Evolutionary conservation across 1,284 basidiomycete species (phyloP), one percentile per base, ranked within the genome.

Genomic region (Ceratobasidium papillatum): DNA sequence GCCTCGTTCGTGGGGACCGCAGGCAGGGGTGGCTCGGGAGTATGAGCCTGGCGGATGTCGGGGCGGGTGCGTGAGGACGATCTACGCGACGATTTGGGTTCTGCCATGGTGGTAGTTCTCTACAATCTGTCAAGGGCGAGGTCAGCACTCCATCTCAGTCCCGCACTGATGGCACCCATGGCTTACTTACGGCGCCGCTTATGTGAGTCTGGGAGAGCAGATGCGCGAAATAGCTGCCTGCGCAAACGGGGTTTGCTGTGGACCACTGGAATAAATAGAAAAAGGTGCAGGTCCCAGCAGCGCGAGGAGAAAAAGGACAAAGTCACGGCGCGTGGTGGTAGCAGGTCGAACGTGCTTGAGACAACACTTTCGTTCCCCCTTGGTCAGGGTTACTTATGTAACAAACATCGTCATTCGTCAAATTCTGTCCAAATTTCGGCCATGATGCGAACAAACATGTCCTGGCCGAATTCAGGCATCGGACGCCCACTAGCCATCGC

Each of bases 331-430:
- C 52, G 59, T 61, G 34, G 38, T 66, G 64, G 64, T 47, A 47
- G 64, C 47, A 34, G 64, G 64, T 66, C 47, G 47, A 66, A 66
- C 64, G 64, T 66, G 64, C 64, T 66, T 61, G 59, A n/a, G 34
- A 52, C 47, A 66, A 47, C 62, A 65, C 30, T 38, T 51, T 1
- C 19, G 0, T 52, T 66, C 30, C 30, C 45, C 45, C 32, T 34
- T 51, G 9, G n/a, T 51, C 49, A 52, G 64, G 64, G 64, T 52
- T 14, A 11, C 9, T 66, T 66, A 66, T 66, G 64, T 66, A 66
- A 66, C 12, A 22, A 19, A 52, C 52, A 38, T 51, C 64, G 64
- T 66, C 64, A 51, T 66, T 51, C 27, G 3, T 52, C 22, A 52
- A 52, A 52, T 52, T 27, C 22, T 25, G 51, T 52, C 51, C 27